These are phyloP conservation scores for Fraxinus nigra DNA, from an alignment of 305 asterid species.

Conservation along the genomic window DNA sequence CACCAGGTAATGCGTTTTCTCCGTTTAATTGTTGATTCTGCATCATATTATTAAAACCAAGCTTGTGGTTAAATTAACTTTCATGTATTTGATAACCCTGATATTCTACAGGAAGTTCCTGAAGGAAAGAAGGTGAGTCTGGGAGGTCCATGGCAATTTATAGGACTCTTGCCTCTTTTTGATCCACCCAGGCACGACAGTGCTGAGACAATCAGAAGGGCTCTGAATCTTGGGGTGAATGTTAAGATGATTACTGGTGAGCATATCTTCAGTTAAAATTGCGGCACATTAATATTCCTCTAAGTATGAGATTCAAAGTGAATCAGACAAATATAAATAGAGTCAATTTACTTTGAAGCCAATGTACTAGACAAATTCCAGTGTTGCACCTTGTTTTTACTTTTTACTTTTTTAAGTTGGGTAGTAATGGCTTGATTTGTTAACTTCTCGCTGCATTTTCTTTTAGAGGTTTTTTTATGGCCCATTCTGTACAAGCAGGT, in stretches of 20 bases:
- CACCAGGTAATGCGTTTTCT: slow-evolving; percentile 48
- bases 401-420: background rate
- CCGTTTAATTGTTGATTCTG: slow-evolving; percentile 1
- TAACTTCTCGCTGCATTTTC: background rate
- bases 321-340: background rate
- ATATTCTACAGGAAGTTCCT: slow-evolving; percentile 64
- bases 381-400: background rate
- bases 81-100: slow-evolving; percentile 3
- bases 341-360: background rate
- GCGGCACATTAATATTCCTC: background rate
- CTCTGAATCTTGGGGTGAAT: slow-evolving; percentile 73
- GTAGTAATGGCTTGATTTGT: background rate
- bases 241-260: slow-evolving; percentile 86
- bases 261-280: slow-evolving; percentile 13
- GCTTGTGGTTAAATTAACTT: background rate
- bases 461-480: background rate
- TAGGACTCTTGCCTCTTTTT: slow-evolving; percentile 77
- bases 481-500: background rate
- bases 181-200: slow-evolving; percentile 85
- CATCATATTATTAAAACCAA: background rate
- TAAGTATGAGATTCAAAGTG: background rate
- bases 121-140: slow-evolving; percentile 66
- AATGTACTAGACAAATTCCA: background rate
- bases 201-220: slow-evolving; percentile 74
- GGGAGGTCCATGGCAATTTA: slow-evolving; percentile 81